These are phyloP conservation scores for Paulownia fortunei DNA, from an alignment of 257 asterid species.

Conservation along the genomic window DNA sequence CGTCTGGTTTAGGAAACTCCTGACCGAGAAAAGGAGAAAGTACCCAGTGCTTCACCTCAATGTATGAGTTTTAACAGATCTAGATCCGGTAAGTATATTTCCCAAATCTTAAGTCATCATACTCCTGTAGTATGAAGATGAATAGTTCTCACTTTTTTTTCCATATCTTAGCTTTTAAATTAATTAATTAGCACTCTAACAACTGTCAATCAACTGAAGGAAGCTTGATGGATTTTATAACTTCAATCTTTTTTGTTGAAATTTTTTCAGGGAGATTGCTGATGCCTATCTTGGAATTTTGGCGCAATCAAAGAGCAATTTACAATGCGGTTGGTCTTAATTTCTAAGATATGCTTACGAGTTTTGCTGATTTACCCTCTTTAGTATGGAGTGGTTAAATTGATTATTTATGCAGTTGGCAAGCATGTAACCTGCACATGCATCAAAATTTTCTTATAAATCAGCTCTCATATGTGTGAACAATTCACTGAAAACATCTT, in stretches of 20 bases:
- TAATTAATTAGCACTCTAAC: neutral
- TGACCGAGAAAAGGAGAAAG: conserved; percentile 29
- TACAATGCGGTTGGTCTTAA: conserved; percentile 57
- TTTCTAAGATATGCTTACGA: neutral
- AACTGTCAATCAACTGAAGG: conserved; percentile 10
- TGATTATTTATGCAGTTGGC: neutral
- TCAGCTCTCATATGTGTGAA: conserved; percentile 4
- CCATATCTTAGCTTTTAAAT: neutral
- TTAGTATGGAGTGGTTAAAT: neutral
- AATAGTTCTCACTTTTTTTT: neutral
- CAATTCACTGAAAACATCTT: neutral
- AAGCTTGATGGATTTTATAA: neutral
- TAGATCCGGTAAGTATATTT: conserved; percentile 65
- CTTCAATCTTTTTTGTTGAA: conserved; percentile 3
- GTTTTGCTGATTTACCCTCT: conserved; percentile 15
- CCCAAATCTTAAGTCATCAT: neutral
- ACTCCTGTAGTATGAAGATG: neutral
- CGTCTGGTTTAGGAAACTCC: conserved; percentile 47
- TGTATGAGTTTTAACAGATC: conserved; percentile 54
- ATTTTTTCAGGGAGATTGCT: conserved; percentile 68
- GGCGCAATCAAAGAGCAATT: conserved; percentile 76
- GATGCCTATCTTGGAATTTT: conserved; percentile 67
- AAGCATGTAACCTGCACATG: neutral
- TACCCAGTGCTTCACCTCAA: conserved; percentile 46
- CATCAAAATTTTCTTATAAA: neutral